Percentiles rank a stretch among this genome's conserved stretches.
Conservation (phyloP, 306 rosid species). For the Quercus suber region DNA sequence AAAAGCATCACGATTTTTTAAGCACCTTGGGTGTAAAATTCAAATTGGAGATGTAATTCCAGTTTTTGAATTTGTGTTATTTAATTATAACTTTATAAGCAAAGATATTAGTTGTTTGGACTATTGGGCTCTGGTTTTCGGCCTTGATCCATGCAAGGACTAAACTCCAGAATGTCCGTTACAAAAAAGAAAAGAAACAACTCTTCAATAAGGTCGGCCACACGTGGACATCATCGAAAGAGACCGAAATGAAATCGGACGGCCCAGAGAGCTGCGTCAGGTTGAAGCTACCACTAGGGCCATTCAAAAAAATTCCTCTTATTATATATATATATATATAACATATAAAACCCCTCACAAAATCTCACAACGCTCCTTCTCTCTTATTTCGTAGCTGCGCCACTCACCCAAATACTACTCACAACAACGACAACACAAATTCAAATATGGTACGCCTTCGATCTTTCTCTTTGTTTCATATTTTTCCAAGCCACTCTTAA, state of each 20-base stretch:
- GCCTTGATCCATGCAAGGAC: too few species aligned
- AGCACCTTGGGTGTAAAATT: too few species aligned
- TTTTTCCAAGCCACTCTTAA: too few species aligned
- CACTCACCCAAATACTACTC: background rate
- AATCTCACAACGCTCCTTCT: background rate
- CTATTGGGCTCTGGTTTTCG: too few species aligned
- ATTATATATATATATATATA: background rate
- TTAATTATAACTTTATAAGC: too few species aligned
- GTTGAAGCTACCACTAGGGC: conserved; percentile 38
- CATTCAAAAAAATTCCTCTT: background rate
- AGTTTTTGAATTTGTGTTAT: too few species aligned
- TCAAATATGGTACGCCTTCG: conserved; percentile 15
- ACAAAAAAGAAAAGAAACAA: too few species aligned
- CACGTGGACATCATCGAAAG: background rate
- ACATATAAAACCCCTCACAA: conserved; percentile 6
- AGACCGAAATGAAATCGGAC: conserved; percentile 26
- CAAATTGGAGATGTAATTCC: too few species aligned
- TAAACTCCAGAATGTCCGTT: too few species aligned
- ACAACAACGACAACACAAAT: background rate
- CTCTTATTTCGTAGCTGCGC: background rate
- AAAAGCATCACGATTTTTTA: too few species aligned
- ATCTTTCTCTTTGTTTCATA: too few species aligned
- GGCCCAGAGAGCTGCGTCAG: conserved; percentile 40
- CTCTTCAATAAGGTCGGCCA: background rate
- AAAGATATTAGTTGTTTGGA: too few species aligned